Evolutionary conservation across 768 basidiomycete species (phyloP).

Genomic region (Kwoniella dendrophila): DNA sequence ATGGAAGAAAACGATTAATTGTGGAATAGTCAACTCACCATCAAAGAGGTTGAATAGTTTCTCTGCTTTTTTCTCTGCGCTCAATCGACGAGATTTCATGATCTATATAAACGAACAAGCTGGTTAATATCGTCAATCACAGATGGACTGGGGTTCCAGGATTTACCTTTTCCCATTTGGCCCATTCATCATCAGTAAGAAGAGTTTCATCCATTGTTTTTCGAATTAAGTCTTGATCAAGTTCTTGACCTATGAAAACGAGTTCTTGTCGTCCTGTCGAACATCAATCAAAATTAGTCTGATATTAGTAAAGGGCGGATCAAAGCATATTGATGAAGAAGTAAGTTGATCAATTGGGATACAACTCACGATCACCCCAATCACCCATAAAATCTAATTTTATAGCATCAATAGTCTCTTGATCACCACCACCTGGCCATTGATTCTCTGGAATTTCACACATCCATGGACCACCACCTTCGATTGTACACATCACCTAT

Average conservation of each 20-base stretch:
- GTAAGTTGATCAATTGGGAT: background rate
- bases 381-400: constrained; percentile 50
- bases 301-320: background rate
- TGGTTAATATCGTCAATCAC: too few relatives aligned
- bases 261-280: constrained; percentile 27
- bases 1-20: background rate
- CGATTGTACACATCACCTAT: constrained; percentile 49
- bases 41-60: constrained; percentile 47
- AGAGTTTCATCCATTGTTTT: constrained; percentile 44
- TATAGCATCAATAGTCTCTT: constrained; percentile 42
- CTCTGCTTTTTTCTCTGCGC: constrained; percentile 42
- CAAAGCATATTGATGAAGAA: background rate
- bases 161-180: constrained; percentile 38
- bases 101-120: constrained; percentile 6
- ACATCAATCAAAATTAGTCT: background rate
- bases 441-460: constrained; percentile 38
- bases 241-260: constrained; percentile 39
- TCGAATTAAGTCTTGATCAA: constrained; percentile 38
- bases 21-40: constrained; percentile 17
- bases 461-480: constrained; percentile 51
- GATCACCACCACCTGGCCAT: constrained; percentile 50
- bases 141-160: too few relatives aligned
- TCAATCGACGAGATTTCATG: constrained; percentile 26
- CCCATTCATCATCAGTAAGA: constrained; percentile 51
- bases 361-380: constrained; percentile 55